Base-by-base conservation (phyloP, 1,139 yeast species). In the Debaryomycetaceae sp. region DNA sequence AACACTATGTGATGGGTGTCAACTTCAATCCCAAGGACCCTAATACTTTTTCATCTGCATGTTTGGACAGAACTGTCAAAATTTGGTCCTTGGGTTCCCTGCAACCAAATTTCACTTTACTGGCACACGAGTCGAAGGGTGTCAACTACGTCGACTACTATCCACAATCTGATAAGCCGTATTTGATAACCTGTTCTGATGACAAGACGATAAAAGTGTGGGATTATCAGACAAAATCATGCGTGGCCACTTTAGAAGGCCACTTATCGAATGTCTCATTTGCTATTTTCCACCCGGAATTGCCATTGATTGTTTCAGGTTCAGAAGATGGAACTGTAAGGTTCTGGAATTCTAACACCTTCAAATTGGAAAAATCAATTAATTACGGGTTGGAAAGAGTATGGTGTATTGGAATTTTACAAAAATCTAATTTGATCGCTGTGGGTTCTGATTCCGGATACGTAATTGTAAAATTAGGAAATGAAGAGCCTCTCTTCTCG, bases 21-120 rank as follows among this genome's bases (percentile, higher is more conserved):
- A 89, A 92, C 39, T 88, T 92, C 72, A 94, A 92, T 65, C 98
- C 98, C 43, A 92, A 91, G 67, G 98, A 94, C 65, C 92, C 96
- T 50, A 89, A 87, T 67, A 91, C 97, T 32, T 94, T 92, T 75
- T 98, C 98, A 3, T 86, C 96, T 24, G 96, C 96, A 8, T 89
- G 96, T 70, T 76, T 94, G 56, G 99, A 92, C 64, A 83, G 95
- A 56, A 89, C 98, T 15, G 96, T 94, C 43, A 92, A 92, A 65
- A 86, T 94, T 49, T 92, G 99, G 99, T 86, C 95, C 2, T 70
- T 92, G 54, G 96, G 97, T 22, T 84, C 92, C 35, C 66, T 86
- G n/a, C 77, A 78, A 30, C 96, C 98, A 44, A 92, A 92, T 66
- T 89, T 87, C 70, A 91, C 98, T 2, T 74, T 94, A 58, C 74